phyloP scores from a whole-genome alignment of 176 grass and related monocot species.

The Zea luxurians region DNA sequence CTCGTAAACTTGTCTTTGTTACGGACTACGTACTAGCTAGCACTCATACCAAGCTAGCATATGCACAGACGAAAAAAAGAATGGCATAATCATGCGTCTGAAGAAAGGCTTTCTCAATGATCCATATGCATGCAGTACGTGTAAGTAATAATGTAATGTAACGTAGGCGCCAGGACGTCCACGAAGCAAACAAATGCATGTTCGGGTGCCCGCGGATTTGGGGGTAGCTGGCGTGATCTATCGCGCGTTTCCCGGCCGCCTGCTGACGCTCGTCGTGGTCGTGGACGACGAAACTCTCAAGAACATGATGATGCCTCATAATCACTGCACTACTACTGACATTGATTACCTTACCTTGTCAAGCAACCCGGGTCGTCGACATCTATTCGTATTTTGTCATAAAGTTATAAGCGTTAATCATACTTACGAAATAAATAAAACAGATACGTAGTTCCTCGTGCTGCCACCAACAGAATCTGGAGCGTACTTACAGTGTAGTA shows the following conservation, averaged over 20 bases:
- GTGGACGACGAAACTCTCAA: neutral
- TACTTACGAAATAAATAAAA: no score
- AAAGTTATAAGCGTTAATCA: no score
- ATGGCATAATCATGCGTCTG: no score
- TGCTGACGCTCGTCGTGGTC: neutral
- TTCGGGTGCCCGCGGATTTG: conserved; percentile 17
- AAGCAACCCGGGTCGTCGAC: conserved; percentile 12
- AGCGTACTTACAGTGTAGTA: no score
- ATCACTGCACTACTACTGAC: neutral
- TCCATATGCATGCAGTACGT: no score
- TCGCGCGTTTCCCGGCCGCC: neutral
- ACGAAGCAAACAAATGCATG: conserved; percentile 15
- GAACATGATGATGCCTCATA: neutral
- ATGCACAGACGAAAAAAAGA: no score
- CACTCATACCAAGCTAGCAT: neutral
- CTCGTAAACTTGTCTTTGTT: neutral
- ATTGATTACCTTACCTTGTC: neutral
- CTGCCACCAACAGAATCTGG: no score
- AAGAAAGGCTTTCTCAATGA: no score
- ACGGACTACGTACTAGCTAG: neutral
- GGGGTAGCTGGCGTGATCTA: conserved; percentile 13
- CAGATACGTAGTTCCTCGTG: no score
- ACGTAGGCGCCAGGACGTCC: neutral
- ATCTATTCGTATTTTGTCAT: neutral
- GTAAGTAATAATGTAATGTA: no score